Conservation (phyloP, 78 protist genomes). For the Pigoraptor vietnamica region DNA sequence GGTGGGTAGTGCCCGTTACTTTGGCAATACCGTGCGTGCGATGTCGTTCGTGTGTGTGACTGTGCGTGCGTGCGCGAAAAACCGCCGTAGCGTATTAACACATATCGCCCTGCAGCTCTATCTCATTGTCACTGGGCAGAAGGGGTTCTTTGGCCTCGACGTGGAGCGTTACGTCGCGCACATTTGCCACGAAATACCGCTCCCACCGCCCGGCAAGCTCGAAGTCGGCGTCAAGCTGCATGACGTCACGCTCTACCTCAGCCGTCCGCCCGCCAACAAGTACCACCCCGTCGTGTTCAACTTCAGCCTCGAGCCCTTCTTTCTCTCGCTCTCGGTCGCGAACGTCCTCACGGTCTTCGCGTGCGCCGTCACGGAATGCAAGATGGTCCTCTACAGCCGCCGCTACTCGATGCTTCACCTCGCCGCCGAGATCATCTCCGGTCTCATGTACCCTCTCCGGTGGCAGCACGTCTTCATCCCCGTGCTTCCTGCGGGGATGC, state of each 20-base stretch:
- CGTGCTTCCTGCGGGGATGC: constrained; percentile 6
- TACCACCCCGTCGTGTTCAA: background rate
- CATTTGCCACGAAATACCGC: constrained; percentile 8
- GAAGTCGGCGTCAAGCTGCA: background rate
- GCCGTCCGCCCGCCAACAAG: constrained; percentile 10
- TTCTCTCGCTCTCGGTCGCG: background rate
- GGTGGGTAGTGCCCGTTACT: background rate
- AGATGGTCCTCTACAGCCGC: background rate
- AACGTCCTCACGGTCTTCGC: background rate
- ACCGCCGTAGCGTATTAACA: background rate
- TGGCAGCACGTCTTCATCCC: constrained; percentile 48
- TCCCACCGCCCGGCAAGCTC: constrained; percentile 29
- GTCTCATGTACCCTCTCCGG: constrained; percentile 10
- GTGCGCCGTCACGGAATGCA: background rate
- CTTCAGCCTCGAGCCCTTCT: background rate
- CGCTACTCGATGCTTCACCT: background rate
- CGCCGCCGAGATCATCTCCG: background rate
- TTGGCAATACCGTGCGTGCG: background rate
- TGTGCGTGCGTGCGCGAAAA: no score
- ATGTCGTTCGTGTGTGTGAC: no score
- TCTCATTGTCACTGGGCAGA: background rate
- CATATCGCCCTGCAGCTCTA: background rate
- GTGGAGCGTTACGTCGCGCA: background rate
- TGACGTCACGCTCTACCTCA: background rate
- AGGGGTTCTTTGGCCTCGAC: background rate